phyloP scores from a whole-genome alignment of 2,329 filamentous ascomycete species.

The Periconia sp. region DNA sequence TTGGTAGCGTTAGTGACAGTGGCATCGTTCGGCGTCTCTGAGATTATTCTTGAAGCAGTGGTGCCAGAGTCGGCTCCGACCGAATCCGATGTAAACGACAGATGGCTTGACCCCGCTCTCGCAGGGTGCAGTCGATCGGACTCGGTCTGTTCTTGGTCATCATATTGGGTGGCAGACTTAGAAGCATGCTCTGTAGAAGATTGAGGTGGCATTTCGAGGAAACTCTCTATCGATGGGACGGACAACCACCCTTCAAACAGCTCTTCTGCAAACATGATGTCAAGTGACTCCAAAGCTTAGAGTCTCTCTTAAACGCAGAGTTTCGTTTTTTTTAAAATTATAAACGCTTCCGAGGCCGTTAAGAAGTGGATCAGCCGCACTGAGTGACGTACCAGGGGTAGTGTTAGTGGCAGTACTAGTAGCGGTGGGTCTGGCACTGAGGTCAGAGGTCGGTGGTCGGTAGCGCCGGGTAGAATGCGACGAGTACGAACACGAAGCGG shows the following conservation, averaged over 20 bases:
- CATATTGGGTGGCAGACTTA: neutral
- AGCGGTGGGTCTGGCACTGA: neutral
- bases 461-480: neutral
- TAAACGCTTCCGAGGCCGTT: no score
- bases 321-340: no score
- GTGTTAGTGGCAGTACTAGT: no score
- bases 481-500: slow-evolving; percentile 1
- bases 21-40: neutral
- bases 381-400: no score
- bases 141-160: neutral
- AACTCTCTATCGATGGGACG: neutral
- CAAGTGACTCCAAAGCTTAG: neutral
- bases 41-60: neutral
- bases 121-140: no score
- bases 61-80: neutral
- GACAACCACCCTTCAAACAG: neutral
- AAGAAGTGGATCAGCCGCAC: no score
- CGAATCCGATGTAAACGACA: neutral
- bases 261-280: neutral
- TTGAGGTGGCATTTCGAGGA: neutral
- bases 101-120: neutral
- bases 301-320: neutral
- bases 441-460: neutral
- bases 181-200: neutral
- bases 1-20: neutral